A percentile compares a stretch with the other conserved stretches of the same genome.
phyloP scores from a whole-genome alignment of 1,284 basidiomycete species.

The Moesziomyces sp. region DNA sequence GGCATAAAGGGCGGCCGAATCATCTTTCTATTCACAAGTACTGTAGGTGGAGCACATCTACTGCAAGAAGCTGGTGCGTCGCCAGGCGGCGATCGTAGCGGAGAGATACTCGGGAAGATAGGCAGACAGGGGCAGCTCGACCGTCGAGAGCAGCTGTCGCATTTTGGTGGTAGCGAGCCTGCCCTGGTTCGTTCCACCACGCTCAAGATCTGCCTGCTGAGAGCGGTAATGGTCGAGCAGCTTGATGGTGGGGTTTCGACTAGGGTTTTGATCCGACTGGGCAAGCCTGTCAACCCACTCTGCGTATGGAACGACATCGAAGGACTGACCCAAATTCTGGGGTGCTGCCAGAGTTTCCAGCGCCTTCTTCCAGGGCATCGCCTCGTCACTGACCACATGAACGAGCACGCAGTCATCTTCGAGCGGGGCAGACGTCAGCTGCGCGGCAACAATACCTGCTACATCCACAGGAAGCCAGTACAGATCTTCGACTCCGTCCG shows the following conservation, averaged over 20 bases:
- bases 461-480: constrained; percentile 75
- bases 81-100: constrained; percentile 27
- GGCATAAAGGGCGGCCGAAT: too few relatives aligned
- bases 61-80: constrained; percentile 18
- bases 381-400: constrained; percentile 31
- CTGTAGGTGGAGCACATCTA: not conserved
- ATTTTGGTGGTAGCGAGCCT: constrained; percentile 23
- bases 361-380: constrained; percentile 72
- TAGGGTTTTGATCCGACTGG: constrained; percentile 69
- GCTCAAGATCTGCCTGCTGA: constrained; percentile 59
- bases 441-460: constrained; percentile 72
- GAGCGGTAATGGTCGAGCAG: constrained; percentile 70
- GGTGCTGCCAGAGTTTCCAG: constrained; percentile 72
- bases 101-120: constrained; percentile 26
- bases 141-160: constrained; percentile 1
- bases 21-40: not conserved
- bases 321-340: constrained; percentile 75
- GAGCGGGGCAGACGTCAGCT: constrained; percentile 69
- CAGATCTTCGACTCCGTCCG: constrained; percentile 70
- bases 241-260: constrained; percentile 72
- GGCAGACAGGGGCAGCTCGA: constrained; percentile 10
- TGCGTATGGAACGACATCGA: constrained; percentile 79
- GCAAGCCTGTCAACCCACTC: constrained; percentile 72
- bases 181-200: not conserved
- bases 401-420: constrained; percentile 14